Evolutionary conservation across 768 basidiomycete species (phyloP).

Genomic region (Pulveroboletus sp.): DNA sequence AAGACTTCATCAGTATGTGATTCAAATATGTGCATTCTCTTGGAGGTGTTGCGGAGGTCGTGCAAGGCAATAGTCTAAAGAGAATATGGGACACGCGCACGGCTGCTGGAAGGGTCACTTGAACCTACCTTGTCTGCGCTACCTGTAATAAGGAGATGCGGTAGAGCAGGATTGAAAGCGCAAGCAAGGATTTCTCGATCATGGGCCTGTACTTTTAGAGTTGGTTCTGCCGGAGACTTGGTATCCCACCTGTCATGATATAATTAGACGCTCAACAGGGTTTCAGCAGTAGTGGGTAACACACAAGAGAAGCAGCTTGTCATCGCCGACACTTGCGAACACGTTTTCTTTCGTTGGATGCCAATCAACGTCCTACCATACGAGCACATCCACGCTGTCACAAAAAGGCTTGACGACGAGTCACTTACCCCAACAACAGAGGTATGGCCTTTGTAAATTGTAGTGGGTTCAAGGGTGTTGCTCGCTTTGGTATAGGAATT

Average conservation of each 20-base stretch:
- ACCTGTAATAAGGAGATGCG: conserved; percentile 83
- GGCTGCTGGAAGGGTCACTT: background rate
- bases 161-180: conserved; percentile 80
- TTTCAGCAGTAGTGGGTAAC: conserved; percentile 28
- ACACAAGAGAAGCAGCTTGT: conserved; percentile 90
- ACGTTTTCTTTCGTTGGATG: conserved; percentile 76
- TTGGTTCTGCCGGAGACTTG: conserved; percentile 66
- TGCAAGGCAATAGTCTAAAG: conserved; percentile 82
- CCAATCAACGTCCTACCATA: conserved; percentile 91
- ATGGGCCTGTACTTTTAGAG: conserved; percentile 77
- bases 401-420: background rate
- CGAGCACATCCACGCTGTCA: background rate
- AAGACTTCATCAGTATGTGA: conserved; percentile 94
- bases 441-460: conserved; percentile 82
- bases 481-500: conserved; percentile 83
- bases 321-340: conserved; percentile 95
- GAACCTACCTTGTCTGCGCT: conserved; percentile 83
- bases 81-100: background rate
- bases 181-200: conserved; percentile 89
- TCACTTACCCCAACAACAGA: conserved; percentile 84
- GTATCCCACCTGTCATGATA: conserved; percentile 80
- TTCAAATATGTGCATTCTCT: conserved; percentile 87
- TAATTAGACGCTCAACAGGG: background rate
- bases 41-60: conserved; percentile 73
- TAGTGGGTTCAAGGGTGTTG: conserved; percentile 78